Evolutionary conservation across 108 stramenopile species (phyloP).

Genomic region (Skeletonema marinoi): DNA sequence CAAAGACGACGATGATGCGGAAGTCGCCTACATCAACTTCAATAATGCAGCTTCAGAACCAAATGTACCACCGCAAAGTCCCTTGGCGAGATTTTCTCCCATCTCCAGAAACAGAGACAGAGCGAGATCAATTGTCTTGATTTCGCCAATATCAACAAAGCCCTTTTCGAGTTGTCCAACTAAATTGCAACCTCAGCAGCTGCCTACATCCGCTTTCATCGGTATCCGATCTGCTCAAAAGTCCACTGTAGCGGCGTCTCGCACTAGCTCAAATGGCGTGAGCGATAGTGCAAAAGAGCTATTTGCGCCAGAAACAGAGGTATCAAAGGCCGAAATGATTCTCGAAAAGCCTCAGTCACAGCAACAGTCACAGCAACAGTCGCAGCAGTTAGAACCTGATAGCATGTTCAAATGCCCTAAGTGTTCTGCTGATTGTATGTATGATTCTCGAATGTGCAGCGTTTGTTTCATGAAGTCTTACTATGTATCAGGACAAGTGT

Average conservation of each 20-base stretch:
- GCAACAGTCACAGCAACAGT: not conserved
- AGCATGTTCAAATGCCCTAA: slow-evolving; percentile 20
- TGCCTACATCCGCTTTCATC: not conserved
- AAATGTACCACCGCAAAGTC: not conserved
- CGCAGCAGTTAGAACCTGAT: not conserved
- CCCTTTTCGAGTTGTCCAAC: not conserved
- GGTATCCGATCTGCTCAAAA: slow-evolving; percentile 4
- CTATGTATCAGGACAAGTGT: not conserved
- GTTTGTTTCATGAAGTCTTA: slow-evolving; percentile 6
- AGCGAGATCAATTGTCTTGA: not conserved
- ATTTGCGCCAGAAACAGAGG: not conserved
- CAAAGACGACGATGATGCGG: not conserved
- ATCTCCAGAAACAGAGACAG: not conserved
- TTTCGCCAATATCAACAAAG: slow-evolving; percentile 14
- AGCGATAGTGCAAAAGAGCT: not conserved
- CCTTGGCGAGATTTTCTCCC: not conserved
- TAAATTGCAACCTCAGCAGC: not conserved
- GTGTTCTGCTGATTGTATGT: slow-evolving; percentile 16
- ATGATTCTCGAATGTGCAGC: slow-evolving; percentile 13
- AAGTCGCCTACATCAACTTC: not conserved
- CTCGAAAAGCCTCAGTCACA: not conserved
- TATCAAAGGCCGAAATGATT: not conserved
- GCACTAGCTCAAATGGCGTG: not conserved
- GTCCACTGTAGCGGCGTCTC: not conserved
- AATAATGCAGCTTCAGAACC: slow-evolving; percentile 2